These are phyloP conservation scores for Colletotrichum sp. DNA, from an alignment of 2,329 filamentous ascomycete genomes.

Conservation along the genomic window DNA sequence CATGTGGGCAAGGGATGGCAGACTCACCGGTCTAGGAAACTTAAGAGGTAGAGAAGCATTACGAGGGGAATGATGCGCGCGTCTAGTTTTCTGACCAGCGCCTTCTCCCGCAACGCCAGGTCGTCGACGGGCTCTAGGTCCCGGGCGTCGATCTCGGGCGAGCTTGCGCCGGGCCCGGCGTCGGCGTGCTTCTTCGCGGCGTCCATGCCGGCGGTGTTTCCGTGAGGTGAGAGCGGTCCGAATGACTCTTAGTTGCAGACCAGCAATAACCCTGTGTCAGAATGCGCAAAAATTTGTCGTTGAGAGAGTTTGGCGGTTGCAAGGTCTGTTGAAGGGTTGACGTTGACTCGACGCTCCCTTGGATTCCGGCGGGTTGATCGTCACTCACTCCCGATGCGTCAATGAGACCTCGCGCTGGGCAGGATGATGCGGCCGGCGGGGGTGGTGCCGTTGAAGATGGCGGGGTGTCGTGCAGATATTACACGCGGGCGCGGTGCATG, in stretches of 20 bases:
- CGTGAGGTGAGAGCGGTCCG: neutral
- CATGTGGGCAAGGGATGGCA: neutral
- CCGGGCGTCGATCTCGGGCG: neutral
- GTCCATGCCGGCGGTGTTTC: neutral
- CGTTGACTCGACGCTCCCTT: neutral
- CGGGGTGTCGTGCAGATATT: neutral
- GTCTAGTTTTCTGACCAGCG: slow-evolving; percentile 70
- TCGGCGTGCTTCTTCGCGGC: neutral
- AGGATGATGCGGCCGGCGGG: neutral
- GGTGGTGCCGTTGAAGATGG: neutral
- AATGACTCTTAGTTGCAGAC: neutral
- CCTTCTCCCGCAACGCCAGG: slow-evolving; percentile 46
- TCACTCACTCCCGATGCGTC: neutral
- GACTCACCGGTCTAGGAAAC: slow-evolving; percentile 73
- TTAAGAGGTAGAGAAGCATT: slow-evolving; percentile 75
- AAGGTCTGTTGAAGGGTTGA: neutral
- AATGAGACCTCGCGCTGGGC: neutral
- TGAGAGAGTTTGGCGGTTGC: neutral
- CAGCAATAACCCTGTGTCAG: neutral
- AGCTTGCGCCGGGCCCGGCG: neutral
- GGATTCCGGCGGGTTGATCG: neutral
- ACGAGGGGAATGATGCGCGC: slow-evolving; percentile 68
- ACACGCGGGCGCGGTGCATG: neutral
- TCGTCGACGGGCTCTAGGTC: neutral
- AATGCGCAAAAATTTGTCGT: neutral